Conservation (phyloP, 306 rosid species). For the Cotoneaster glaucophyllus region DNA sequence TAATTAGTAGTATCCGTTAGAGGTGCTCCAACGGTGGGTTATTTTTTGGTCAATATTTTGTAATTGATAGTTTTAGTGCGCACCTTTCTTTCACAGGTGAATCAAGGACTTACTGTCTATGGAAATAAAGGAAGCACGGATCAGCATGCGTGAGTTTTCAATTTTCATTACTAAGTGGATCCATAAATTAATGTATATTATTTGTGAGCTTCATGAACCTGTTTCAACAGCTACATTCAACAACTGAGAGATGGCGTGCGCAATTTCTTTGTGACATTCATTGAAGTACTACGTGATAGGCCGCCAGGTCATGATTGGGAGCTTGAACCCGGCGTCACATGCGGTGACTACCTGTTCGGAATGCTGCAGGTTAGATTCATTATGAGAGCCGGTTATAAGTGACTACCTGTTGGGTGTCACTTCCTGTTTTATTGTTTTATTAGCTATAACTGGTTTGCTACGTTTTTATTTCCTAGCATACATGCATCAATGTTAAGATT, state of each 20-base stretch:
- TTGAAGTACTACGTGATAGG: conserved; percentile 92
- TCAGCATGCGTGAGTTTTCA: conserved; percentile 84
- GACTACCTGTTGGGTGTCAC: not conserved
- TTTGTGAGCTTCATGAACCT: conserved; percentile 4
- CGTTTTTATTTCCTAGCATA: conserved; percentile 4
- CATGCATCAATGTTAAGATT: not conserved
- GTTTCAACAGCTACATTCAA: conserved; percentile 71
- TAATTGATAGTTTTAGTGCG: not conserved
- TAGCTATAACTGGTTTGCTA: not conserved
- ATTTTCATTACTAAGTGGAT: conserved; percentile 2
- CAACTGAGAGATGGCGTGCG: conserved; percentile 97
- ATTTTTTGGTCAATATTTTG: not conserved
- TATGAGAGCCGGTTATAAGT: not conserved
- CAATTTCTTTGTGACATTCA: conserved; percentile 92
- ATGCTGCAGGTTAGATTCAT: conserved; percentile 79
- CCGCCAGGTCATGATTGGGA: conserved; percentile 99
- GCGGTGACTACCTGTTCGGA: conserved; percentile 98
- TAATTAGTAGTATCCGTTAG: not conserved
- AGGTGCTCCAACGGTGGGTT: not conserved
- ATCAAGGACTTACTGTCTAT: conserved; percentile 84
- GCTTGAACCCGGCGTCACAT: conserved; percentile 98
- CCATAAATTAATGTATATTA: not conserved
- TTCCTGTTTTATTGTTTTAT: not conserved
- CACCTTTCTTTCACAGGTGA: conserved; percentile 45
- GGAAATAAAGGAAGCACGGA: conserved; percentile 97